Base-by-base conservation (phyloP, 2,329 filamentous ascomycete species). In the Hypocrella siamensis region DNA sequence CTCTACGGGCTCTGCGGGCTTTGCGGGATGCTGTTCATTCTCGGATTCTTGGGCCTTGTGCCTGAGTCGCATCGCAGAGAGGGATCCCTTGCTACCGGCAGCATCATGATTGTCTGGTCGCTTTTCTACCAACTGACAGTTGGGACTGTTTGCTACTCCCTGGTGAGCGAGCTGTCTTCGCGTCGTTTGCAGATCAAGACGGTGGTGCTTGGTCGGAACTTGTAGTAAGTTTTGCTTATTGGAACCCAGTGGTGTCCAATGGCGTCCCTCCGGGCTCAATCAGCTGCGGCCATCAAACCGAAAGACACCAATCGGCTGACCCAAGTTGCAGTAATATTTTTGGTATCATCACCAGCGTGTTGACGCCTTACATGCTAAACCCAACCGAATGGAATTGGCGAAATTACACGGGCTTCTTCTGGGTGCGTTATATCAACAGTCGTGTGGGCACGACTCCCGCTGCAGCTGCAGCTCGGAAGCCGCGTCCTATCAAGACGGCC, bases 301-400 rank as follows among this genome's bases (percentile, higher is more conserved):
- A n/a, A n/a, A n/a, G n/a, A n/a, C n/a, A n/a, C n/a, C n/a, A n/a
- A n/a, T n/a, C n/a, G 5, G 19, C 32, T 37, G 35, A 31, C 9
- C 9, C n/a, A n/a, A n/a, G 4, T 14, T 21, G 17, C 30, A 72
- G 69, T 63, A 86, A 90, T 46, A 60, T 93, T 31, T 79, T 86
- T 27, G 78, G 71, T 40, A 93, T 94, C 42, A 58, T 93, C 44
- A 82, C 75, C 48, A 77, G 74, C 31, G 78, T 93, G 4, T 56
- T 93, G 26, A 92, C 83, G 0, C 85, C 85, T 0, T 93, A 92
- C 57, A 93, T 93, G 85, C 67, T 93, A 26, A 93, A 93, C 57
- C 83, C 85, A 0, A 67, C 63, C 1, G 79, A 74, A 1, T 93
- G 86, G 85, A 63, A 92, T 54, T 93, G 84, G 85, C 66, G 72